Evolutionary conservation across 176 grass and related monocot genomes (phyloP), one percentile per base, ranked within the genome.

Genomic region (Hyparrhenia diplandra): DNA sequence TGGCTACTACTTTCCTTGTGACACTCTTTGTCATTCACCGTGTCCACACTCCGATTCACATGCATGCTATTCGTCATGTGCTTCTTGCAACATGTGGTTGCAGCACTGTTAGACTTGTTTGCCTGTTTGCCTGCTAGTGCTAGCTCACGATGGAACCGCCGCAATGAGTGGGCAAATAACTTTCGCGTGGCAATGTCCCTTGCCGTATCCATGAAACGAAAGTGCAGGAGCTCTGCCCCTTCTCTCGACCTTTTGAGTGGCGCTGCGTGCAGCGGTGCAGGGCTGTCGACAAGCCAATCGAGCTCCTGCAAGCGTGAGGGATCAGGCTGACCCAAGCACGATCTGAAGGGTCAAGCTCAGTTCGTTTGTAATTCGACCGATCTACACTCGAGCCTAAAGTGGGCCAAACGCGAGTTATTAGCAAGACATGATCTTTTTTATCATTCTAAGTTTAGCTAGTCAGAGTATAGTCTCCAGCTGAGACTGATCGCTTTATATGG

Each of bases 381-480:
- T 43, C 42, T 13, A 32, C 2, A 43, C 2, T 41, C 40, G 8
- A 41, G 40, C 41, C 41, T 42, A 42, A 42, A 42, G 41, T 42
- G 13, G 4, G 0, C 42, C 42, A 45, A 45, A 45, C 31, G 13
- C 12, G 42, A 45, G 42, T 45, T 14, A 42, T 42, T 13, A 45
- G 42, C 42, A 3, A 5, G 42, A 3, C 42, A 45, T 45, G 1
- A 45, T 45, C 42, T 45, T 45, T 32, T 45, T 45, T 45, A 45
- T 14, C 42, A 45, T 45, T 45, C 13, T 4, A 45, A 13, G 4
- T 45, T 45, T 45, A 45, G 41, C 10, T 42, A 90, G 69, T 86
- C 80, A 45, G 94, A 97, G 31, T 85, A 85, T 25, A 93, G 69
- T 75, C 77, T 97, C 64, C 90, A 91, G 91, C 88, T 45, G 13